Base-by-base conservation (phyloP, 257 asterid species). In the Prunella vulgaris region DNA sequence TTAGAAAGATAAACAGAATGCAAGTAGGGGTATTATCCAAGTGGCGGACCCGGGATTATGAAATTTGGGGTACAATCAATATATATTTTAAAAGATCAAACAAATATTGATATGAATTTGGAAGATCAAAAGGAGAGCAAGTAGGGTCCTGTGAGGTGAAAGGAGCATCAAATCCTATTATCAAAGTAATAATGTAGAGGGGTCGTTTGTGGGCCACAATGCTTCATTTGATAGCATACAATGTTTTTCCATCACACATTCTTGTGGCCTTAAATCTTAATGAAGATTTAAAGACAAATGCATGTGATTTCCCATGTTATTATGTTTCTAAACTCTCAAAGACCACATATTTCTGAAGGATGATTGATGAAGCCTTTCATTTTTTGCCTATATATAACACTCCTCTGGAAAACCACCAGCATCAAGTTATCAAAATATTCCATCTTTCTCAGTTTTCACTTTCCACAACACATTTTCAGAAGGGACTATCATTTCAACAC, bases 201-300 rank as follows among this genome's bases (percentile, higher is more conserved):
- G 2, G 12, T 35, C 60, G 9, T 22, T 53, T 53, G 65, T 13
- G 42, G 44, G 44, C n/a, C 7, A 2, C 15, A 21, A 30, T 59
- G 5, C 14, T 12, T 27, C 14, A 28, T 33, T 59, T 28, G 25
- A 18, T 59, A 30, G 65, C 46, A 32, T n/a, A 30, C 65, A 59
- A 2, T 59, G 12, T 28, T 7, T 6, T 15, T 15, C 14, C n/a
- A 59, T 59, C 65, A 30, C 65, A 28, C 22, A 15, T 14, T 30
- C 25, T 59, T 30, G 64, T 28, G n/a, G 42, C 44, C 24, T 58
- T n/a, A n/a, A 10, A 17, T 61, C 22, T 40, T 28, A 22, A 44
- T n/a, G 22, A 9, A 24, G 56, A 22, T 71, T 20, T 37, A 22
- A 59, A 59, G 74, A 71, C 69, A 69, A 76, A 59, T 57, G 60